Conservation (phyloP, 208 protist genomes). For the Trypanosoma caninum region DNA sequence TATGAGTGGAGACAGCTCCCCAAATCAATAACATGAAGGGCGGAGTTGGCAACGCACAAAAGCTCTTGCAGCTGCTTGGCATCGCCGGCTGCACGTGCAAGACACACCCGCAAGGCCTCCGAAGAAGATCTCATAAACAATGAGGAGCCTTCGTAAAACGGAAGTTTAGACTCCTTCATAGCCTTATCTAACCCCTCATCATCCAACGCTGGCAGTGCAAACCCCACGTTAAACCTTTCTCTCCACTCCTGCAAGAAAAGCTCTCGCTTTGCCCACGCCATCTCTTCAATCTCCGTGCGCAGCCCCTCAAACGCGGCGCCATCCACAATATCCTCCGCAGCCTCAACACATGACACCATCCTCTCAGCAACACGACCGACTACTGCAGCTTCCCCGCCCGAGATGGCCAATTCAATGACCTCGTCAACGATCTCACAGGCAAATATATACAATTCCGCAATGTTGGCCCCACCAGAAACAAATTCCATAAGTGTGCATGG, state of each 20-base stretch:
- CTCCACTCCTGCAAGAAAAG: conserved; percentile 19
- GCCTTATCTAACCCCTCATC: neutral
- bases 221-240: conserved; percentile 9
- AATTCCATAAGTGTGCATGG: conserved; percentile 35
- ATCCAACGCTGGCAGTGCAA: neutral
- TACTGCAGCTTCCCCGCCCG: conserved; percentile 2
- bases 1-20: conserved; percentile 7
- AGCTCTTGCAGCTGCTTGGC: conserved; percentile 20
- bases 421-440: conserved; percentile 30
- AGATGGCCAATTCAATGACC: conserved; percentile 21
- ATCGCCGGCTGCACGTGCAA: conserved; percentile 22
- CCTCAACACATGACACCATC: conserved; percentile 29
- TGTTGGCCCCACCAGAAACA: conserved; percentile 13
- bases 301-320: conserved; percentile 17
- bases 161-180: neutral
- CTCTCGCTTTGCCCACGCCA: conserved; percentile 17
- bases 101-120: conserved; percentile 28
- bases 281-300: conserved; percentile 18
- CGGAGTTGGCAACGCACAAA: conserved; percentile 23
- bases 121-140: neutral
- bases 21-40: conserved; percentile 25
- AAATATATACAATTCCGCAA: conserved; percentile 11
- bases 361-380: conserved; percentile 14
- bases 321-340: conserved; percentile 23
- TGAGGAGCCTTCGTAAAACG: conserved; percentile 20